Conservation (phyloP, 495 filamentous ascomycete species). For the Xanthoparmelia taractica region DNA sequence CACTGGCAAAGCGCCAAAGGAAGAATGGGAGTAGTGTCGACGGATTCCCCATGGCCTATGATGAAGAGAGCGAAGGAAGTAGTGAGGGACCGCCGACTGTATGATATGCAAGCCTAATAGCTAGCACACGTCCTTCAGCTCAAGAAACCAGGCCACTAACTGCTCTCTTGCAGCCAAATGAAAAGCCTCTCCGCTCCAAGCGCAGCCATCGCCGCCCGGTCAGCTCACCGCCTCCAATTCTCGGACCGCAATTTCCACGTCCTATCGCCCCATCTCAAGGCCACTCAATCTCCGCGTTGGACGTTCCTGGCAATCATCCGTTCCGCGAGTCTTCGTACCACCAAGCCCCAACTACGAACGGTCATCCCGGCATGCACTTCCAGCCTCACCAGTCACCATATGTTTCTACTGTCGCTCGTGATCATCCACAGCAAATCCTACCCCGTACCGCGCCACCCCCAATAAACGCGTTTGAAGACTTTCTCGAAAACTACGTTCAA, state of each 20-base stretch:
- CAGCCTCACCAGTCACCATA: constrained; percentile 9
- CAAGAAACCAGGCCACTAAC: constrained; percentile 13
- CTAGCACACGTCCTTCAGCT: constrained; percentile 3
- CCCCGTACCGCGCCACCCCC: constrained; percentile 8
- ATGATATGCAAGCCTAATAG: constrained; percentile 4
- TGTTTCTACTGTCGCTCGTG: not conserved
- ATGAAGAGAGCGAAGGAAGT: constrained; percentile 28
- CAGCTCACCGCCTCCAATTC: constrained; percentile 19
- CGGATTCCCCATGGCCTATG: constrained; percentile 22
- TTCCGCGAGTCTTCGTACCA: constrained; percentile 19
- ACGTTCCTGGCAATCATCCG: constrained; percentile 9
- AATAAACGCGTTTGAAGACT: constrained; percentile 16
- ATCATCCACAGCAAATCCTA: constrained; percentile 12
- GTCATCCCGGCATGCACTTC: constrained; percentile 15
- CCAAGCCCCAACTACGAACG: constrained; percentile 18
- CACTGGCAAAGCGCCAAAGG: constrained; percentile 70
- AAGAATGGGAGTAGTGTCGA: constrained; percentile 35
- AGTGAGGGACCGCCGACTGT: constrained; percentile 26
- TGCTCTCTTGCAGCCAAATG: constrained; percentile 58
- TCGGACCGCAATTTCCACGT: constrained; percentile 22
- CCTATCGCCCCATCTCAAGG: constrained; percentile 21
- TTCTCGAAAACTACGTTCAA: constrained; percentile 22
- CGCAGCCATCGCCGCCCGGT: constrained; percentile 40
- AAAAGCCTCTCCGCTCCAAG: constrained; percentile 84
- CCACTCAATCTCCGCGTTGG: constrained; percentile 22